These are phyloP conservation scores for Volvariella surrecta DNA, from an alignment of 1,284 basidiomycete genomes.

Conservation along the genomic window DNA sequence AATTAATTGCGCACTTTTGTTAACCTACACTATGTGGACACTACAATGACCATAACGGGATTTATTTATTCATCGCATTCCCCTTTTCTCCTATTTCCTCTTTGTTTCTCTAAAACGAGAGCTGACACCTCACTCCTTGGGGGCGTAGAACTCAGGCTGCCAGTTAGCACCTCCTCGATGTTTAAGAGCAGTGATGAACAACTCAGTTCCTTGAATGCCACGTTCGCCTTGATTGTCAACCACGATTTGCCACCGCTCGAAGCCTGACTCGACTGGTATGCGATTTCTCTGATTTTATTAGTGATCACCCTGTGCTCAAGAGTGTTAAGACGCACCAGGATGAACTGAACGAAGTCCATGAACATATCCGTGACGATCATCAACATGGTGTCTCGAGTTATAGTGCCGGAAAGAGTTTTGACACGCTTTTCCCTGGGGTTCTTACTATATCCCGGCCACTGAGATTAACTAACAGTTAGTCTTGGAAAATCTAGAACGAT, in stretches of 20 bases:
- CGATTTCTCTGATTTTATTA: conserved; percentile 14
- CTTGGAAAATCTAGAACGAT: background rate
- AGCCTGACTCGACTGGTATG: conserved; percentile 20
- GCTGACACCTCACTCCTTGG: conserved; percentile 1
- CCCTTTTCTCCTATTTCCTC: too few relatives aligned
- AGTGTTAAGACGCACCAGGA: conserved; percentile 17
- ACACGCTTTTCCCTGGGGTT: conserved; percentile 14
- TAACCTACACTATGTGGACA: too few relatives aligned
- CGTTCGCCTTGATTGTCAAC: conserved; percentile 9
- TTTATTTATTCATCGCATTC: too few relatives aligned
- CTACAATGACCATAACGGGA: too few relatives aligned
- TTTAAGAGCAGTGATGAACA: conserved; percentile 26
- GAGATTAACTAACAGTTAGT: background rate
- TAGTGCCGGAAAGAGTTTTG: conserved; percentile 14
- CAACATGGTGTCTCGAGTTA: conserved; percentile 18
- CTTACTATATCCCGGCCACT: conserved; percentile 20
- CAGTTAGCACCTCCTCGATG: conserved; percentile 30
- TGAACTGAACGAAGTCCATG: conserved; percentile 16
- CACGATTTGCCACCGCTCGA: conserved; percentile 24
- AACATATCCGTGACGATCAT: conserved; percentile 18
- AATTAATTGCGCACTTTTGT: too few relatives aligned
- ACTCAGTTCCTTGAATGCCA: conserved; percentile 16
- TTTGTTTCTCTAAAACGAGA: too few relatives aligned
- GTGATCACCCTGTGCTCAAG: background rate
- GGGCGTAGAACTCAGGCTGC: conserved; percentile 30